phyloP scores from a whole-genome alignment of 306 rosid species.

The Fagus sylvatica region DNA sequence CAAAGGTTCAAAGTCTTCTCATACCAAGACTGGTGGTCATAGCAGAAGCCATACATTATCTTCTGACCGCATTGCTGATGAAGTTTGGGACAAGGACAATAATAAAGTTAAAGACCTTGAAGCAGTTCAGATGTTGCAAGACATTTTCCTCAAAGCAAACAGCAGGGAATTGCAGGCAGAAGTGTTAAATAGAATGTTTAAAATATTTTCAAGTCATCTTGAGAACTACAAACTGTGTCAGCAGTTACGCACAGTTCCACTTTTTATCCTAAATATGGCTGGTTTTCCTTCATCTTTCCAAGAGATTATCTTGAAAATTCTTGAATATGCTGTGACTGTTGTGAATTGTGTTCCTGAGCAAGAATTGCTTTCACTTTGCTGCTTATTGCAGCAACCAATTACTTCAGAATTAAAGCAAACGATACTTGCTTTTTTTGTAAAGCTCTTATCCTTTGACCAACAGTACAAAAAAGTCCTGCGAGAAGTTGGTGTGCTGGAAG shows the following conservation, averaged over 20 bases:
- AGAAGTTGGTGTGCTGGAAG: slow-evolving; percentile 99
- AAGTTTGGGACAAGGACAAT: slow-evolving; percentile 86
- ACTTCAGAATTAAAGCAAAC: slow-evolving; percentile 82
- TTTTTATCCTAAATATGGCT: slow-evolving; percentile 93
- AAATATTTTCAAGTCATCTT: slow-evolving; percentile 90
- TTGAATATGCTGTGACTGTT: slow-evolving; percentile 98
- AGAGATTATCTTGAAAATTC: slow-evolving; percentile 93
- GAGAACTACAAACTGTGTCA: slow-evolving; percentile 96
- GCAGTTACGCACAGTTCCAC: slow-evolving; percentile 92
- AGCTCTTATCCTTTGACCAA: slow-evolving; percentile 95
- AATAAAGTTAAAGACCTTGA: slow-evolving; percentile 95
- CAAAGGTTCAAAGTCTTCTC: slow-evolving; percentile 69
- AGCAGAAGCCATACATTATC: slow-evolving; percentile 71
- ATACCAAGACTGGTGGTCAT: slow-evolving; percentile 61
- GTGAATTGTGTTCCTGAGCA: slow-evolving; percentile 99
- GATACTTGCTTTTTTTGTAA: slow-evolving; percentile 88
- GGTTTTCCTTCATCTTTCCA: slow-evolving; percentile 82
- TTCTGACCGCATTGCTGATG: slow-evolving; percentile 72
- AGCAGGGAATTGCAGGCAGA: slow-evolving; percentile 88
- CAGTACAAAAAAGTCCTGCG: slow-evolving; percentile 96
- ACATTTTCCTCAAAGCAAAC: slow-evolving; percentile 88
- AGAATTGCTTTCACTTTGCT: slow-evolving; percentile 97
- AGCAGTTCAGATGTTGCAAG: slow-evolving; percentile 99
- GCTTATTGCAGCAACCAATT: slow-evolving; percentile 96
- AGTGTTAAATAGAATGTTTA: slow-evolving; percentile 93